These are phyloP conservation scores for Gossypium arboreum DNA, from an alignment of 345 rosid species.

Conservation along the genomic window DNA sequence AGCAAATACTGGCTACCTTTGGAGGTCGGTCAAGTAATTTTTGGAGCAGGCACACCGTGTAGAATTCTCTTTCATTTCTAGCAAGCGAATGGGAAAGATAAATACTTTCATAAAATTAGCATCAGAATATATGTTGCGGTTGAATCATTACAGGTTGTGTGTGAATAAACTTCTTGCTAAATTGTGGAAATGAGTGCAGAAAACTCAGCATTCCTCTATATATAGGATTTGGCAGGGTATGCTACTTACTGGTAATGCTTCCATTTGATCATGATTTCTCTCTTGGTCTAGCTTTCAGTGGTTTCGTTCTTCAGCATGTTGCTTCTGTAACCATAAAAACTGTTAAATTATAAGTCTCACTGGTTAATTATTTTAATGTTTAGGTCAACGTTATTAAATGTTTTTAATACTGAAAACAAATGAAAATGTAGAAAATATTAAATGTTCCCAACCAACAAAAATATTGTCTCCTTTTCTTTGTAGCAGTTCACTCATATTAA, in stretches of 20 bases:
- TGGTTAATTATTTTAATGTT: not conserved
- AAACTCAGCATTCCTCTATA: no score
- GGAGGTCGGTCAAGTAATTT: not conserved
- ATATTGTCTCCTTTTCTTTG: not conserved
- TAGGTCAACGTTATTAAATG: not conserved
- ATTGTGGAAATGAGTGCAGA: not conserved
- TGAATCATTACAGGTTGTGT: not conserved
- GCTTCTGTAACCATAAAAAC: not conserved
- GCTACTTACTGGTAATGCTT: not conserved
- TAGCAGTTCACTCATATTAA: not conserved
- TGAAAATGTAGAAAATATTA: slow-evolving; percentile 1
- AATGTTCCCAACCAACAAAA: not conserved
- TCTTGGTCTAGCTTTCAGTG: not conserved
- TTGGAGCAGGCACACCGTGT: not conserved
- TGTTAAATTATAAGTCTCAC: not conserved
- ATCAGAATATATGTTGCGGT: not conserved
- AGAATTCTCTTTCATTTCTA: not conserved
- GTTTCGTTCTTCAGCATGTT: not conserved
- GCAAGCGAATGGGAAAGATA: not conserved
- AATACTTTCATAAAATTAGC: not conserved
- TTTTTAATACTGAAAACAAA: not conserved
- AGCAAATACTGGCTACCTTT: not conserved
- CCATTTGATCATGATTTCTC: not conserved
- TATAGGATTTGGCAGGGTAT: not conserved
- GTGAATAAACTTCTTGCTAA: not conserved